These are phyloP conservation scores for Ceratocystis harringtonii DNA, from an alignment of 2,329 filamentous ascomycete species.

Conservation along the genomic window DNA sequence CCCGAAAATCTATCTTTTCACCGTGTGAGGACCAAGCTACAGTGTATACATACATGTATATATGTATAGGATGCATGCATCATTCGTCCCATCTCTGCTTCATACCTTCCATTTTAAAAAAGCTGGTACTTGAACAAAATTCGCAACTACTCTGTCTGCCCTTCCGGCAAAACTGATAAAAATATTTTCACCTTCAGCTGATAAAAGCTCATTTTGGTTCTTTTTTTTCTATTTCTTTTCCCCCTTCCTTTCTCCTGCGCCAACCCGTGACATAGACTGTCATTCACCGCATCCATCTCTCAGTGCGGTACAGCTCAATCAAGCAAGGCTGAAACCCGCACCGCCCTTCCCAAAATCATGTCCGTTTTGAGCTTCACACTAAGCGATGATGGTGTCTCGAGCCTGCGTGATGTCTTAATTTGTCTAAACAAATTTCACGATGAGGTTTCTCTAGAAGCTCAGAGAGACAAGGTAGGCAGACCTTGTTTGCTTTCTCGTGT, in stretches of 20 bases:
- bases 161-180: too few relatives aligned
- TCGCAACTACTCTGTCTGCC: too few relatives aligned
- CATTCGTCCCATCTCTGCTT: too few relatives aligned
- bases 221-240: neutral
- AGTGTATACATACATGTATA: too few relatives aligned
- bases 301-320: neutral
- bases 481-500: conserved; percentile 14
- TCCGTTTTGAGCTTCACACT: conserved; percentile 57
- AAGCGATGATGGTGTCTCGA: conserved; percentile 54
- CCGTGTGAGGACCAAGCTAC: too few relatives aligned
- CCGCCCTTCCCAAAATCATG: conserved; percentile 28
- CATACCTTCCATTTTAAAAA: too few relatives aligned
- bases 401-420: conserved; percentile 55
- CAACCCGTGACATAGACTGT: neutral
- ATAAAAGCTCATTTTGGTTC: neutral
- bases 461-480: conserved; percentile 44
- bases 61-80: too few relatives aligned
- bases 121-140: too few relatives aligned
- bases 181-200: too few relatives aligned
- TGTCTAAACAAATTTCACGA: conserved; percentile 71
- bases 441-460: conserved; percentile 59
- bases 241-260: neutral
- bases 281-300: neutral
- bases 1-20: too few relatives aligned
- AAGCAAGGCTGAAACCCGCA: neutral